These are phyloP conservation scores for Taphrina deformans DNA, from an alignment of 1,139 yeast genomes.

Conservation along the genomic window DNA sequence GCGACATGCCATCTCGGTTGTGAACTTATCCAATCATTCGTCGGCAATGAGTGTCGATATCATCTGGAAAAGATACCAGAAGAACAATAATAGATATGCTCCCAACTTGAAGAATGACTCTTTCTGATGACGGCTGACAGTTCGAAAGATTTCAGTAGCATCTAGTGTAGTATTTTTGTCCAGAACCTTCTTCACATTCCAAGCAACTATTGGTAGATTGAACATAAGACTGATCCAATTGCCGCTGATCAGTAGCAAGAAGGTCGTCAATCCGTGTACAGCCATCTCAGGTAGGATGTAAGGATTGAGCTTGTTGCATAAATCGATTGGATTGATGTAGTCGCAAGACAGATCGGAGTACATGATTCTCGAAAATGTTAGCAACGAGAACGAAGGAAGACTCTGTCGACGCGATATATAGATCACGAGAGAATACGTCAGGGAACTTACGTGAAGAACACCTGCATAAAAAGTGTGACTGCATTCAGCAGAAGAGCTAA, in stretches of 20 bases:
- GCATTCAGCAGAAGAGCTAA: conserved; percentile 14
- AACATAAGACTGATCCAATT: conserved; percentile 88
- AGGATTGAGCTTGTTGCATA: conserved; percentile 85
- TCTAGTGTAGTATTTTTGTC: conserved; percentile 85
- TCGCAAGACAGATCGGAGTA: conserved; percentile 49
- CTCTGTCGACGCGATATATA: background rate
- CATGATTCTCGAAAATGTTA: conserved; percentile 1
- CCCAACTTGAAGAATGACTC: conserved; percentile 55
- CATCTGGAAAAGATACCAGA: conserved; percentile 30
- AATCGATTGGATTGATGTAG: conserved; percentile 93
- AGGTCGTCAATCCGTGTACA: conserved; percentile 71
- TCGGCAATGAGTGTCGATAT: conserved; percentile 18
- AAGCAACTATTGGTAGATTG: conserved; percentile 83
- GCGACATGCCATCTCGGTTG: background rate
- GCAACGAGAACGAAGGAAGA: background rate
- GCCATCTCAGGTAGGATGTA: conserved; percentile 90
- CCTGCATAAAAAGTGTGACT: conserved; percentile 20
- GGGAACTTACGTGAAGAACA: conserved; percentile 13
- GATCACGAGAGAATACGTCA: background rate
- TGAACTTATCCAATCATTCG: background rate
- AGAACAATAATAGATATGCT: conserved; percentile 19
- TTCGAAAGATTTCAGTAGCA: conserved; percentile 95
- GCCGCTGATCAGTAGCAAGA: conserved; percentile 77
- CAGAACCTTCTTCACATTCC: conserved; percentile 62
- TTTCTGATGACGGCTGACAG: conserved; percentile 79